A percentile compares a stretch with the other conserved stretches of the same genome.
These are phyloP conservation scores for Cyanodermella asteris DNA, from an alignment of 2,329 filamentous ascomycete genomes.

Conservation along the genomic window DNA sequence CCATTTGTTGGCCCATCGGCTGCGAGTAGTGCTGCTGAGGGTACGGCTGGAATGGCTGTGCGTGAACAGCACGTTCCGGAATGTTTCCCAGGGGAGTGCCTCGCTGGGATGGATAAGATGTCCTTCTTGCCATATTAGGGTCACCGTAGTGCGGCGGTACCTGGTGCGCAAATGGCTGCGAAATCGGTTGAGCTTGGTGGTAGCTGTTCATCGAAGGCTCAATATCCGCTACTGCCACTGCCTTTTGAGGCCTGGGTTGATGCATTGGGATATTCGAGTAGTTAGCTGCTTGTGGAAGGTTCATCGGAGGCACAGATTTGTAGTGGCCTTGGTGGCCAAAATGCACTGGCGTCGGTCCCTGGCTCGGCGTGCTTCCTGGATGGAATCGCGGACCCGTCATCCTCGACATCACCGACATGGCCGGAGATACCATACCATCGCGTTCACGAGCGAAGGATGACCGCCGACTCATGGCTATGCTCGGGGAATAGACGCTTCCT, in stretches of 20 bases:
- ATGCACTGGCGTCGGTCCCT: too few relatives aligned
- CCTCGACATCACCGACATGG: constrained; percentile 54
- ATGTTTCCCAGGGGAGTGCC: constrained; percentile 75
- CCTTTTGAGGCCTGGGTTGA: constrained; percentile 84
- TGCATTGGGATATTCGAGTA: constrained; percentile 70
- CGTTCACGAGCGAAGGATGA: constrained; percentile 57
- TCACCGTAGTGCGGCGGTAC: constrained; percentile 54
- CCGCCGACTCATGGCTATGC: constrained; percentile 66
- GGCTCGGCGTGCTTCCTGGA: too few relatives aligned
- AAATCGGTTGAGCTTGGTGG: constrained; percentile 34
- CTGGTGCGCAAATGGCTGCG: constrained; percentile 82
- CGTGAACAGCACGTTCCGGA: constrained; percentile 77
- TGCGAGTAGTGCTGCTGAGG: constrained; percentile 40
- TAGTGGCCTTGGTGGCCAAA: too few relatives aligned
- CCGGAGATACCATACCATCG: constrained; percentile 60
- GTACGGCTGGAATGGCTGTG: constrained; percentile 68
- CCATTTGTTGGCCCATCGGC: constrained; percentile 30
- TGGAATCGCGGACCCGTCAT: too few relatives aligned
- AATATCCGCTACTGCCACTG: constrained; percentile 79
- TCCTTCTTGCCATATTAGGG: constrained; percentile 31
- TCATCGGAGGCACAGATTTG: too few relatives aligned
- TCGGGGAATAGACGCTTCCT: constrained; percentile 68
- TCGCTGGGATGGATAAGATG: constrained; percentile 50
- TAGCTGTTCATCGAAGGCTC: constrained; percentile 64
- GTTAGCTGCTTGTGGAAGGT: too few relatives aligned